These are phyloP conservation scores for Vigna radiata DNA, from an alignment of 306 rosid genomes.

Conservation along the genomic window DNA sequence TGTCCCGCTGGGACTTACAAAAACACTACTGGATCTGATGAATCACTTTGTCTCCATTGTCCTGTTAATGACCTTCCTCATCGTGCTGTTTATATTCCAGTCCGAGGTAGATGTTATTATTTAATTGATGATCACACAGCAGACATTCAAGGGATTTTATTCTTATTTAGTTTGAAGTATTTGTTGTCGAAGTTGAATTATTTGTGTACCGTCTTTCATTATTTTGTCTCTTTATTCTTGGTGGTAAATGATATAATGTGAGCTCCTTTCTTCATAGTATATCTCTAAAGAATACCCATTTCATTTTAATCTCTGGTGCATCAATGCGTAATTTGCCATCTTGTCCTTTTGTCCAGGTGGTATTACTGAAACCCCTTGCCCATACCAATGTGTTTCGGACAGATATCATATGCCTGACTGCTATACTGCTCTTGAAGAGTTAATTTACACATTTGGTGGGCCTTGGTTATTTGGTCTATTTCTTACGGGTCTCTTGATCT, in stretches of 20 bases:
- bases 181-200: conserved; percentile 29
- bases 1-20: conserved; percentile 95
- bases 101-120: conserved; percentile 73
- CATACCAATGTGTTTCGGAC: conserved; percentile 90
- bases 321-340: conserved; percentile 26
- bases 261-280: background rate
- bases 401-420: conserved; percentile 98
- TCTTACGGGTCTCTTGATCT: conserved; percentile 80
- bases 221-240: background rate
- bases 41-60: conserved; percentile 75
- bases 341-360: conserved; percentile 69
- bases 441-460: conserved; percentile 95
- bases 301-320: background rate
- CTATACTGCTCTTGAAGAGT: conserved; percentile 95
- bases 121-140: conserved; percentile 36
- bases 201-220: background rate
- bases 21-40: conserved; percentile 87
- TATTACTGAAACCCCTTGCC: conserved; percentile 83
- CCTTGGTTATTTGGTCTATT: conserved; percentile 96
- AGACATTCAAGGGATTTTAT: conserved; percentile 3
- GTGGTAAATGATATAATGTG: background rate
- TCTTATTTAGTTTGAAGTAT: background rate
- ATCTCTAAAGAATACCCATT: background rate
- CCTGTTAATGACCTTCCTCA: conserved; percentile 82
- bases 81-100: conserved; percentile 75